Percentiles rank a stretch among this genome's conserved stretches.
These are phyloP conservation scores for Podospora pseudopauciseta DNA, from an alignment of 495 filamentous ascomycete species.

Conservation along the genomic window DNA sequence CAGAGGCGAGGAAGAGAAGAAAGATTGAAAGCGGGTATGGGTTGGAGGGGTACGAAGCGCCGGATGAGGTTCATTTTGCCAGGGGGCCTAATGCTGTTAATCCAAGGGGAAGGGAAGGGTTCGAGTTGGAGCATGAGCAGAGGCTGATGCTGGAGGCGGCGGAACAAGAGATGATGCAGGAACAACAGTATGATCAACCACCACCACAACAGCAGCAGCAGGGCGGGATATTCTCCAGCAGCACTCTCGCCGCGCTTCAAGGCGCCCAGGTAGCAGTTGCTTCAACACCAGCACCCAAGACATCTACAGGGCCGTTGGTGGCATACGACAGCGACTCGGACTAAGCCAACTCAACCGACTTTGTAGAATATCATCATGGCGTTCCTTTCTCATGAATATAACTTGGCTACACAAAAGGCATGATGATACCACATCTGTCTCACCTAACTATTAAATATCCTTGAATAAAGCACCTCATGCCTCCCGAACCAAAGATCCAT, in stretches of 20 bases:
- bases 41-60: conserved; percentile 85
- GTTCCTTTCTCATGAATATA: conserved; percentile 9
- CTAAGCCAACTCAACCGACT: conserved; percentile 3
- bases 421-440: conserved; percentile 9
- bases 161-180: conserved; percentile 13
- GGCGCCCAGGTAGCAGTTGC: conserved; percentile 48
- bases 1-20: conserved; percentile 77
- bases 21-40: conserved; percentile 90
- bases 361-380: too few species aligned
- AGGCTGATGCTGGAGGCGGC: conserved; percentile 48
- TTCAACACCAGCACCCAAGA: conserved; percentile 44
- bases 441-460: conserved; percentile 78
- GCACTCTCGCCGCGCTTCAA: conserved; percentile 70
- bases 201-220: conserved; percentile 34
- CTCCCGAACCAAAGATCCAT: conserved; percentile 93
- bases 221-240: conserved; percentile 74
- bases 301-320: conserved; percentile 66
- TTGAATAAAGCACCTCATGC: conserved; percentile 91
- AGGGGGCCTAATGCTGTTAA: conserved; percentile 58
- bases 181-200: conserved; percentile 39
- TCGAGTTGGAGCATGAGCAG: conserved; percentile 47
- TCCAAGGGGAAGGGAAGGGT: conserved; percentile 50
- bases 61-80: conserved; percentile 92
- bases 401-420: neutral
- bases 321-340: conserved; percentile 92